Percentiles rank a stretch among this genome's conserved stretches.
phyloP scores from a whole-genome alignment of 495 filamentous ascomycete genomes.

The Annulohypoxylon nitens region DNA sequence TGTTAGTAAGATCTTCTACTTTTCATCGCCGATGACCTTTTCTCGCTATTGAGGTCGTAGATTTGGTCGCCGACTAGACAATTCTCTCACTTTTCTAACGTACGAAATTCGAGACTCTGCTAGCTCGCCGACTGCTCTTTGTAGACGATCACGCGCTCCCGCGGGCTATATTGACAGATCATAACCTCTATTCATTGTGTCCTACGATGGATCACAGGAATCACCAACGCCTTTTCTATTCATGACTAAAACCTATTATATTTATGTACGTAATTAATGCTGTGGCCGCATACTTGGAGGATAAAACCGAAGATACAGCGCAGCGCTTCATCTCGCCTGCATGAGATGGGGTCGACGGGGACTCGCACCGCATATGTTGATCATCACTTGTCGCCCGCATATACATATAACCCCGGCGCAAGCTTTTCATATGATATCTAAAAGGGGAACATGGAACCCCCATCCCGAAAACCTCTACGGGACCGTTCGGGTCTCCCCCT shows the following conservation, averaged over 20 bases:
- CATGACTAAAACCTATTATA: conserved; percentile 4
- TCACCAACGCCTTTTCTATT: not conserved
- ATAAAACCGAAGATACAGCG: not conserved
- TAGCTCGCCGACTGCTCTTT: not conserved
- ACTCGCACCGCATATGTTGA: conserved; percentile 15
- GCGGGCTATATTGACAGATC: conserved; percentile 8
- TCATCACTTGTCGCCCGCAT: conserved; percentile 16
- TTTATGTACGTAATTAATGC: conserved; percentile 28
- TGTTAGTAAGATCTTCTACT: not conserved
- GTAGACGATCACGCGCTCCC: not conserved
- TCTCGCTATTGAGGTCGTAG: not conserved
- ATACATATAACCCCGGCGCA: not conserved
- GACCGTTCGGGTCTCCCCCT: not conserved
- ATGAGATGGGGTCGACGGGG: conserved; percentile 11
- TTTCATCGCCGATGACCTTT: not conserved
- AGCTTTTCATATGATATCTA: conserved; percentile 3
- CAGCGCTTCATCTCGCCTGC: conserved; percentile 23
- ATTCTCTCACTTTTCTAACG: not conserved
- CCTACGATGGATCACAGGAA: not conserved
- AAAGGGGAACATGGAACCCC: conserved; percentile 5
- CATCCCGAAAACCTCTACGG: not conserved
- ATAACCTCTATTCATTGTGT: not conserved
- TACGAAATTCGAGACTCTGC: not conserved
- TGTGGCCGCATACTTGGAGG: not conserved
- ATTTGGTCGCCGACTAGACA: not conserved